These are phyloP conservation scores for Dipteronia sinensis DNA, from an alignment of 345 rosid genomes.

Conservation along the genomic window DNA sequence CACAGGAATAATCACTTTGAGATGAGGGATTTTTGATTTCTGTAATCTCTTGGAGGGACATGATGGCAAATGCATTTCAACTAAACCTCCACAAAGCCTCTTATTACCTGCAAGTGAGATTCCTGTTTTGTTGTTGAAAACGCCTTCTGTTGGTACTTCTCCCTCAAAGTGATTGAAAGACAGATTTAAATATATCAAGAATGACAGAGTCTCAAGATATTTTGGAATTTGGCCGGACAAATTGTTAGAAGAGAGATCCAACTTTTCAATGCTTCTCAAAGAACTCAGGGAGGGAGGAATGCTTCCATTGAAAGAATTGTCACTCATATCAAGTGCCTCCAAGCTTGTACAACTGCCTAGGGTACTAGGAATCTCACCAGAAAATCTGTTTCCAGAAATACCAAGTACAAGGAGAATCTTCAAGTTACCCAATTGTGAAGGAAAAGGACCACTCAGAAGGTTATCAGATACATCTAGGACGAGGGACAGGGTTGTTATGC, in stretches of 20 bases:
- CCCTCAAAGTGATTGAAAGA: not conserved
- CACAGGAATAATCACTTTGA: not conserved
- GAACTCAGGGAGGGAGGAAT: too few relatives aligned
- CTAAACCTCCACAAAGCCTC: not conserved
- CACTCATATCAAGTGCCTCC: too few relatives aligned
- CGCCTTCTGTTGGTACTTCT: not conserved
- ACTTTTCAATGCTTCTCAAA: too few relatives aligned
- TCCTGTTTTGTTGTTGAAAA: not conserved
- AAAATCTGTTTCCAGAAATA: not conserved
- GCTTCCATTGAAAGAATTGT: too few relatives aligned
- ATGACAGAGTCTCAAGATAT: not conserved
- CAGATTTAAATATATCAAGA: not conserved
- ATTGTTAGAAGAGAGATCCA: not conserved
- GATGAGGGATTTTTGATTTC: not conserved
- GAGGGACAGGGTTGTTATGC: not conserved
- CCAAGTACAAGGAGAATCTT: too few relatives aligned
- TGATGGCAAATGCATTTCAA: not conserved
- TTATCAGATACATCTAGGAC: not conserved
- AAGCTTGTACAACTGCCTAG: not conserved
- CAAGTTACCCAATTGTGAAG: conserved; percentile 13
- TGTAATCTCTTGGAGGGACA: not conserved
- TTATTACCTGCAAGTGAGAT: not conserved
- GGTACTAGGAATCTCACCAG: not conserved
- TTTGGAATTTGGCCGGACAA: too few relatives aligned
- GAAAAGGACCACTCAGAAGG: conserved; percentile 15